These are phyloP conservation scores for Jamesozyma hellenica DNA, from an alignment of 805 yeast genomes.

Conservation along the genomic window DNA sequence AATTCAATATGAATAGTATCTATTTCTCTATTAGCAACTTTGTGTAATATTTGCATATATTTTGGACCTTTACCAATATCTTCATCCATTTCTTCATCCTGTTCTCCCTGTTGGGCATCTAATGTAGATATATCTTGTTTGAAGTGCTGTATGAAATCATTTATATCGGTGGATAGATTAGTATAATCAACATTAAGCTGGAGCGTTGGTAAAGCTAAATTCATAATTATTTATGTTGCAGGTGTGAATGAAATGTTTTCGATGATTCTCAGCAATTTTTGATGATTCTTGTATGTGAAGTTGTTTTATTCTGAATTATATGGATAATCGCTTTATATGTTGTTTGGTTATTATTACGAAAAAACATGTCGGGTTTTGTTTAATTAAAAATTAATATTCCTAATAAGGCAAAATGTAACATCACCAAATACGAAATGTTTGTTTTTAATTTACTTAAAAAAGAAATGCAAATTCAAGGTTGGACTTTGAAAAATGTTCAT, in stretches of 20 bases:
- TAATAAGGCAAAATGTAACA: background rate
- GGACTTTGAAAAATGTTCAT: background rate
- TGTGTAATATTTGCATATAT: slow-evolving; percentile 64
- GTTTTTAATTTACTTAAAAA: slow-evolving; percentile 11
- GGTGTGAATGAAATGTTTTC: too few relatives aligned
- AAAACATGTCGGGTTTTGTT: too few relatives aligned
- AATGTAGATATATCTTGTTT: slow-evolving; percentile 30
- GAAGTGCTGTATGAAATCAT: slow-evolving; percentile 60
- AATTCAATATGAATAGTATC: slow-evolving; percentile 63
- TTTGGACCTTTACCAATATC: slow-evolving; percentile 46
- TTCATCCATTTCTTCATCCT: slow-evolving; percentile 22
- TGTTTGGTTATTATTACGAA: too few relatives aligned
- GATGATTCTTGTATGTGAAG: too few relatives aligned
- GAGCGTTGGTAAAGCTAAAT: slow-evolving; percentile 45
- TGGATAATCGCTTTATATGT: too few relatives aligned
- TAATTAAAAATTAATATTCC: background rate
- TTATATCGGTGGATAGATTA: slow-evolving; percentile 46
- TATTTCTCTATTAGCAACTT: slow-evolving; percentile 73
- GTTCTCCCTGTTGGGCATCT: slow-evolving; percentile 11
- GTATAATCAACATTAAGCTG: slow-evolving; percentile 66
- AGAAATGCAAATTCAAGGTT: background rate
- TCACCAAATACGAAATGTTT: slow-evolving; percentile 1
- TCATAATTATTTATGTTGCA: slow-evolving; percentile 21
- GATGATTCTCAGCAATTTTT: too few relatives aligned
- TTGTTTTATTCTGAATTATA: too few relatives aligned